Conservation (phyloP, 257 asterid species). For the Echites panduratus region DNA sequence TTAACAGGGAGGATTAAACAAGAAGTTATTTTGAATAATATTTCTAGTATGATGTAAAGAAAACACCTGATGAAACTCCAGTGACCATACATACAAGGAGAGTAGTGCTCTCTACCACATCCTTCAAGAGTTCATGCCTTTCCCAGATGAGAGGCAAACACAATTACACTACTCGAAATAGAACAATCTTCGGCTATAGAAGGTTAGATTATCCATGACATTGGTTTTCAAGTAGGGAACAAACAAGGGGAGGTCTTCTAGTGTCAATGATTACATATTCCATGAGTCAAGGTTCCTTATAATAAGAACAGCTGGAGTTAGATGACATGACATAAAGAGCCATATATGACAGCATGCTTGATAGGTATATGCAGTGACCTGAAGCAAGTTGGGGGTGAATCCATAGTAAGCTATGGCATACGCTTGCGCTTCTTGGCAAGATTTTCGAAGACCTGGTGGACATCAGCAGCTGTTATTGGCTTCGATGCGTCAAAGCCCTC, state of each 20-base stretch:
- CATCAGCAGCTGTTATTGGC: conserved; percentile 59
- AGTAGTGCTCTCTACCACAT: not conserved
- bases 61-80: not conserved
- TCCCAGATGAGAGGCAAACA: not conserved
- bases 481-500: conserved; percentile 55
- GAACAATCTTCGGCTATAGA: not conserved
- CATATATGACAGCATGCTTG: not conserved
- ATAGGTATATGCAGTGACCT: not conserved
- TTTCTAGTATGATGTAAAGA: not conserved
- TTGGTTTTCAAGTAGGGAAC: not conserved
- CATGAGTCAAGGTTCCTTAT: not conserved
- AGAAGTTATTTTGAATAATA: not conserved
- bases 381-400: not conserved
- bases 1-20: not conserved
- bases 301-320: conserved; percentile 1
- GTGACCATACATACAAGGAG: not conserved
- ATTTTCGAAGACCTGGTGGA: conserved; percentile 68
- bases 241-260: not conserved
- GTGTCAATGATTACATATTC: not conserved
- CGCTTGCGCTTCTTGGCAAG: conserved; percentile 71
- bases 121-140: not conserved
- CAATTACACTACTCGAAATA: not conserved
- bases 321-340: not conserved
- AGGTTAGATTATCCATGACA: not conserved
- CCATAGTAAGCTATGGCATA: conserved; percentile 23